These are phyloP conservation scores for Flagelloscypha sp. DNA, from an alignment of 768 basidiomycete genomes.

Conservation along the genomic window DNA sequence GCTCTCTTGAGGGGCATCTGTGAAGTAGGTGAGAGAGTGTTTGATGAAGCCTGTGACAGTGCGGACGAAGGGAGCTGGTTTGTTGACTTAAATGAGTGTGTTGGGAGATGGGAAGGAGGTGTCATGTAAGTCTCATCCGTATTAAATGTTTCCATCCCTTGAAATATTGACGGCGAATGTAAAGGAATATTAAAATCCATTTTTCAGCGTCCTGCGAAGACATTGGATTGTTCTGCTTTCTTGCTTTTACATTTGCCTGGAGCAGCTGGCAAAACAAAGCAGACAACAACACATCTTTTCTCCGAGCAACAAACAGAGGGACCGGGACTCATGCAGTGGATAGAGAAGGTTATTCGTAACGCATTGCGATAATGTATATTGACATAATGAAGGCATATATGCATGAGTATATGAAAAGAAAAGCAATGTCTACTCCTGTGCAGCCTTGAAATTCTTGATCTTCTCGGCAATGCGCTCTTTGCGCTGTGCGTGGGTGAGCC, in stretches of 20 bases:
- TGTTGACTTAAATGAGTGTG: slow-evolving; percentile 61
- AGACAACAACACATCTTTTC: too few species aligned
- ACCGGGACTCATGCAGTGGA: too few species aligned
- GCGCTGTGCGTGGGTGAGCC: slow-evolving; percentile 72
- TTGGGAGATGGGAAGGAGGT: slow-evolving; percentile 76
- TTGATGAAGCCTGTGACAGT: slow-evolving; percentile 40
- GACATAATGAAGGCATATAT: slow-evolving; percentile 15
- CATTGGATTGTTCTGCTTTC: slow-evolving; percentile 56
- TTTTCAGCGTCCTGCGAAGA: too few species aligned
- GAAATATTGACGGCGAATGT: too few species aligned
- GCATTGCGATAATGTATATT: slow-evolving; percentile 24
- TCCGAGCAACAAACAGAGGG: too few species aligned
- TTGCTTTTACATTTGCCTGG: slow-evolving; percentile 35
- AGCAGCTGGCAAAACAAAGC: too few species aligned
- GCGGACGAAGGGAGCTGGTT: slow-evolving; percentile 66
- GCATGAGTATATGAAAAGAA: slow-evolving; percentile 10
- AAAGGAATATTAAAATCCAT: too few species aligned
- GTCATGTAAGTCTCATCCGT: slow-evolving; percentile 52
- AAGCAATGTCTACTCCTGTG: too few species aligned
- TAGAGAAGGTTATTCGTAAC: slow-evolving; percentile 37
- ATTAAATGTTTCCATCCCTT: too few species aligned
- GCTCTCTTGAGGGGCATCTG: slow-evolving; percentile 64
- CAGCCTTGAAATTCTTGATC: slow-evolving; percentile 84
- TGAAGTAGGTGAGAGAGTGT: slow-evolving; percentile 49
- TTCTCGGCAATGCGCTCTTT: slow-evolving; percentile 74